These are phyloP conservation scores for Rhodotorula sp. DNA, from an alignment of 1,284 basidiomycete species.

Conservation along the genomic window DNA sequence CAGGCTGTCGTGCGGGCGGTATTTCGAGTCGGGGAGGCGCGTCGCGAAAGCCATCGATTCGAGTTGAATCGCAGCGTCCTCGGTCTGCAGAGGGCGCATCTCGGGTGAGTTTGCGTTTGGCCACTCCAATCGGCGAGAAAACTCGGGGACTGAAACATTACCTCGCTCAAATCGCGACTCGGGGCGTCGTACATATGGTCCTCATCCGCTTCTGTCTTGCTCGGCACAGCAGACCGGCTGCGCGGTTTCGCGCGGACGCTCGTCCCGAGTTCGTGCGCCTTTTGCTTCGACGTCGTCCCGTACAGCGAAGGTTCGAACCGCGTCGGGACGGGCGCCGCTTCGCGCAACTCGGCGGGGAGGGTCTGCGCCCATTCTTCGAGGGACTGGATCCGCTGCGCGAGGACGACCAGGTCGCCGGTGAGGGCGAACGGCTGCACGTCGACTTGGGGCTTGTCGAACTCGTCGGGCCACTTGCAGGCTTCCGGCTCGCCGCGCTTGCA, in stretches of 20 bases:
- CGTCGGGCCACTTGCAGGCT: constrained; percentile 25
- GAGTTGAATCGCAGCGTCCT: constrained; percentile 31
- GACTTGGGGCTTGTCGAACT: constrained; percentile 1
- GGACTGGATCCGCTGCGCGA: constrained; percentile 23
- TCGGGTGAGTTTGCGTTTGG: not conserved
- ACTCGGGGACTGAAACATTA: not conserved
- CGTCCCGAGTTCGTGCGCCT: not conserved
- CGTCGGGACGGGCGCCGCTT: constrained; percentile 6
- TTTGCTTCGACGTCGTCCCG: constrained; percentile 22
- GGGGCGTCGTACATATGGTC: constrained; percentile 9
- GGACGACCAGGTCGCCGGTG: constrained; percentile 22
- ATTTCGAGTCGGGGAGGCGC: constrained; percentile 13
- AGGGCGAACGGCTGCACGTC: constrained; percentile 35
- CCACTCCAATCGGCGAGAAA: not conserved
- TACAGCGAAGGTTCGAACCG: constrained; percentile 15
- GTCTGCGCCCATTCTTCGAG: constrained; percentile 30
- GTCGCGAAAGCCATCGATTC: constrained; percentile 23
- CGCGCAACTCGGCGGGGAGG: constrained; percentile 16
- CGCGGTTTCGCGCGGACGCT: not conserved
- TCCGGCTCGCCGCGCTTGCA: constrained; percentile 29
- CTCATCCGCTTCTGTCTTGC: not conserved
- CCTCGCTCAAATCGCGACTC: constrained; percentile 14
- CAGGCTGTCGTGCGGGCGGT: constrained; percentile 23
- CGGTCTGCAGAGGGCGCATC: constrained; percentile 2
- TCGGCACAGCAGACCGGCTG: not conserved